These are phyloP conservation scores for Venturia pyrina DNA, from an alignment of 2,329 filamentous ascomycete genomes.

Conservation along the genomic window DNA sequence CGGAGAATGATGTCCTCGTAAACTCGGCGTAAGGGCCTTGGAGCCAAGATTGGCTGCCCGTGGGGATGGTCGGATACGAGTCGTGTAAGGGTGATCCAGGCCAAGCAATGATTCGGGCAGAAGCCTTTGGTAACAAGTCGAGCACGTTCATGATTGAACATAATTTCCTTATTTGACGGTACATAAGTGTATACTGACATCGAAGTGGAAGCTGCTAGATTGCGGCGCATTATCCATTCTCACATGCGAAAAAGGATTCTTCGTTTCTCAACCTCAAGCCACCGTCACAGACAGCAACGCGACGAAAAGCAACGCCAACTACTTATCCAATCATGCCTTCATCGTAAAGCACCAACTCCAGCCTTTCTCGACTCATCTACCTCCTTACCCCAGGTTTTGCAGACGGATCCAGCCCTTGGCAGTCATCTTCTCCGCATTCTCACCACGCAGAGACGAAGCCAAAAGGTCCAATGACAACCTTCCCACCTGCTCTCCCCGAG, in stretches of 20 bases:
- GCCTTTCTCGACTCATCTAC: neutral
- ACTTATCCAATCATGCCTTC: neutral
- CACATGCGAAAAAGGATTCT: neutral
- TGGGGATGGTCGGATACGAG: neutral
- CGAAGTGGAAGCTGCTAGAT: no score
- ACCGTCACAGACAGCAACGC: neutral
- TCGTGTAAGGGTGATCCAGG: neutral
- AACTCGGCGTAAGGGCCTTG: no score
- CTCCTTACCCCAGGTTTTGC: neutral
- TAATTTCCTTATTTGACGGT: no score
- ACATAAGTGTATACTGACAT: no score
- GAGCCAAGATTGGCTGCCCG: neutral
- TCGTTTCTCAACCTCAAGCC: neutral
- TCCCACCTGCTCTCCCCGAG: neutral
- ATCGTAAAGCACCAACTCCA: neutral
- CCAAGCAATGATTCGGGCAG: neutral
- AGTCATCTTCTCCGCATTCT: neutral
- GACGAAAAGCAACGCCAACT: neutral
- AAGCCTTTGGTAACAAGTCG: neutral
- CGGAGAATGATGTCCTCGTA: neutral
- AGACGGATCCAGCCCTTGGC: neutral
- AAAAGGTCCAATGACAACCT: neutral
- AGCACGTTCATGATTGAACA: no score
- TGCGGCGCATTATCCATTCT: no score
- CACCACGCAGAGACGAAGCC: no score